Evolutionary conservation across 1,284 basidiomycete genomes (phyloP).

Genomic region (Leccinum subfulvum): DNA sequence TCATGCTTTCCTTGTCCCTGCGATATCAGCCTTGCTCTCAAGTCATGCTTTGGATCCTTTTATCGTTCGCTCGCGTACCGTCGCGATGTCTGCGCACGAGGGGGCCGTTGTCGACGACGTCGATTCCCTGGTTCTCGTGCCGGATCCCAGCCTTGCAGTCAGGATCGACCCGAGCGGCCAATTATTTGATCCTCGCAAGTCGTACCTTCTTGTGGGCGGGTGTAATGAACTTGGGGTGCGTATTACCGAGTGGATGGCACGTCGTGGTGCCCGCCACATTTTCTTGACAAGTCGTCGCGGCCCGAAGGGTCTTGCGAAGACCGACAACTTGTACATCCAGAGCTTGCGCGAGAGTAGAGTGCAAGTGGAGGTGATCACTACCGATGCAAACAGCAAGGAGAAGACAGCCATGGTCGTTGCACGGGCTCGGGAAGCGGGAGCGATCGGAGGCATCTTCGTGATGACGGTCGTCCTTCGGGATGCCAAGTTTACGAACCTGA

Average conservation of each 20-base stretch:
- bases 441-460: conserved; percentile 30
- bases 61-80: conserved; percentile 6
- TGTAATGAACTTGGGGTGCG: conserved; percentile 33
- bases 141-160: conserved; percentile 3
- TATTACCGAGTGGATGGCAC: conserved; percentile 34
- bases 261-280: conserved; percentile 30
- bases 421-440: conserved; percentile 17
- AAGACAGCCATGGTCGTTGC: conserved; percentile 25
- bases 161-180: conserved; percentile 28
- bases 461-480: conserved; percentile 37
- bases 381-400: conserved; percentile 22
- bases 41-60: conserved; percentile 20
- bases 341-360: conserved; percentile 21
- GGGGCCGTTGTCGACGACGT: neutral
- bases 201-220: conserved; percentile 33
- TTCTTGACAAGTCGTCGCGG: conserved; percentile 36
- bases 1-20: conserved; percentile 14
- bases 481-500: conserved; percentile 31
- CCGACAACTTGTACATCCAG: conserved; percentile 28
- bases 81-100: conserved; percentile 16
- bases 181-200: conserved; percentile 32
- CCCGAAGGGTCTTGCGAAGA: conserved; percentile 24
- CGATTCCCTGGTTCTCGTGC: conserved; percentile 19
- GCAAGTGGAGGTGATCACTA: conserved; percentile 27
- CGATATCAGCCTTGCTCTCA: conserved; percentile 15